Percentiles rank a stretch among this genome's conserved stretches.
Evolutionary conservation across 169 alveolate species (phyloP).

Genomic region (Plasmodium falciparum): DNA sequence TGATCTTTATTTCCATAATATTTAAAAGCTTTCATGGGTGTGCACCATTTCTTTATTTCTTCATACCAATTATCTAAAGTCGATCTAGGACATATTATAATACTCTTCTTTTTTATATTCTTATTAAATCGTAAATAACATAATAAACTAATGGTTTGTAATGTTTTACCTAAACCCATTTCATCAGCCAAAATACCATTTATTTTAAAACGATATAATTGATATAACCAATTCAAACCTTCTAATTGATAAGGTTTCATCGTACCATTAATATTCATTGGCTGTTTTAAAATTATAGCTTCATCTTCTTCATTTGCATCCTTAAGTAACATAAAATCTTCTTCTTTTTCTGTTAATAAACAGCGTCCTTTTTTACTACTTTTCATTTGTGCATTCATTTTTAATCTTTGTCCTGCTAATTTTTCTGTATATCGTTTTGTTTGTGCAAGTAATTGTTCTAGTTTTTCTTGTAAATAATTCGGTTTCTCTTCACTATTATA

Average conservation of each 20-base stretch:
- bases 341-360: conserved; percentile 64
- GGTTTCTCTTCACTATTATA: conserved; percentile 52
- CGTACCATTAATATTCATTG: conserved; percentile 87
- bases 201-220: conserved; percentile 94
- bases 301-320: conserved; percentile 72
- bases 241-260: conserved; percentile 96
- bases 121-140: conserved; percentile 93
- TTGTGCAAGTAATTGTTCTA: conserved; percentile 34
- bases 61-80: conserved; percentile 97
- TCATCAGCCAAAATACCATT: conserved; percentile 99
- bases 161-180: conserved; percentile 99
- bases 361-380: conserved; percentile 30
- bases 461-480: conserved; percentile 49
- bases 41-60: conserved; percentile 96
- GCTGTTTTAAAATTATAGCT: conserved; percentile 70
- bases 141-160: conserved; percentile 95
- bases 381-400: conserved; percentile 26
- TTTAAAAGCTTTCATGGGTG: conserved; percentile 94
- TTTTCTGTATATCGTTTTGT: conserved; percentile 64
- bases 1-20: conserved; percentile 96
- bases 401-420: conserved; percentile 46
- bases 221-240: conserved; percentile 97
- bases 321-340: conserved; percentile 43
- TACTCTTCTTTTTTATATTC: conserved; percentile 95
- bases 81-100: conserved; percentile 97